Conservation (phyloP, 2,329 filamentous ascomycete species). For the Rutstroemia sydowiana region DNA sequence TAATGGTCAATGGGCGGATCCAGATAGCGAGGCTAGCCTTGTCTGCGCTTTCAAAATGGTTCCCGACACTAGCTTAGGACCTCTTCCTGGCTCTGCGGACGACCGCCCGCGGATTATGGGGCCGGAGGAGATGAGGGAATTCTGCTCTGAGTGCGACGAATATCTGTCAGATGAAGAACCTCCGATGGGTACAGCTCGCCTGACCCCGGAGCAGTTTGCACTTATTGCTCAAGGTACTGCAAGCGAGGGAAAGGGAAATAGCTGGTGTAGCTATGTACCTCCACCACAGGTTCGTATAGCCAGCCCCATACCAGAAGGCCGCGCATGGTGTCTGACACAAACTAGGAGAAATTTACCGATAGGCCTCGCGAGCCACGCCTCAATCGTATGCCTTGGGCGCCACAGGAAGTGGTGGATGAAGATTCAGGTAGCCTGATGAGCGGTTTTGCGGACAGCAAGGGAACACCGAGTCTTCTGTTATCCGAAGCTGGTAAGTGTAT, state of each 20-base stretch:
- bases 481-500: slow-evolving; percentile 15
- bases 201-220: slow-evolving; percentile 39
- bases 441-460: slow-evolving; percentile 13
- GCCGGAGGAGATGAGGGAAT: slow-evolving; percentile 13
- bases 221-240: slow-evolving; percentile 31
- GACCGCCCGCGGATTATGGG: slow-evolving; percentile 16
- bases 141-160: slow-evolving; percentile 17
- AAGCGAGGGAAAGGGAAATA: slow-evolving; percentile 10
- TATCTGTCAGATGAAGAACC: slow-evolving; percentile 37
- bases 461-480: slow-evolving; percentile 15
- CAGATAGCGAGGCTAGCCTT: slow-evolving; percentile 22
- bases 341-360: slow-evolving; percentile 13
- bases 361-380: slow-evolving; percentile 1
- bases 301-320: not conserved
- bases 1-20: slow-evolving; percentile 25
- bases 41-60: slow-evolving; percentile 13
- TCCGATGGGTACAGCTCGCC: slow-evolving; percentile 28
- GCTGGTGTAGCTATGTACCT: not conserved
- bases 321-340: slow-evolving; percentile 5
- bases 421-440: slow-evolving; percentile 19
- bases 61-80: not conserved
- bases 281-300: not conserved
- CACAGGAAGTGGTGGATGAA: slow-evolving; percentile 22
- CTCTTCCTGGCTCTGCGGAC: slow-evolving; percentile 6
- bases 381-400: not conserved